Evolutionary conservation across 306 rosid species (phyloP).

Genomic region (Trichosanthes truncata): DNA sequence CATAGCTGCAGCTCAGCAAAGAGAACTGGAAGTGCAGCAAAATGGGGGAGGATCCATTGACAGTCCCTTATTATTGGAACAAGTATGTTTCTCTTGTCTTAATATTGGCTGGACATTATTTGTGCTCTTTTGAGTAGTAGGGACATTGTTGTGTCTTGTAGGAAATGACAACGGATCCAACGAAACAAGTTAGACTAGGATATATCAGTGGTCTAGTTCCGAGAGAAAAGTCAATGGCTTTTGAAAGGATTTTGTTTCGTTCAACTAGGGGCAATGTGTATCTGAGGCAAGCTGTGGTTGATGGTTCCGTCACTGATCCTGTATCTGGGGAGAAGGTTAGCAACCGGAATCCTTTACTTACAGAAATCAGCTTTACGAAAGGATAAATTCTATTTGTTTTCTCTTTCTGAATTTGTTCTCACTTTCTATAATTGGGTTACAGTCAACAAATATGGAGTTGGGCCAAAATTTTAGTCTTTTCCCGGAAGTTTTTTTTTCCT

Average conservation of each 20-base stretch:
- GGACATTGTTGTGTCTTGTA: constrained; percentile 15
- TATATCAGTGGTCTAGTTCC: constrained; percentile 67
- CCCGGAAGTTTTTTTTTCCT: not conserved
- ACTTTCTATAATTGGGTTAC: constrained; percentile 8
- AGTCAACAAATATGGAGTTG: not conserved
- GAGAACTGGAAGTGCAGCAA: constrained; percentile 38
- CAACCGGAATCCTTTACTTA: constrained; percentile 9
- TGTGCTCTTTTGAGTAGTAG: constrained; percentile 12
- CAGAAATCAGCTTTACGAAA: not conserved
- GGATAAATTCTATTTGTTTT: not conserved
- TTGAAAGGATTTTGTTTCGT: constrained; percentile 68
- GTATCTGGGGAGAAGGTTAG: constrained; percentile 67
- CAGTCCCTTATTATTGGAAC: constrained; percentile 51
- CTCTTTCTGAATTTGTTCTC: constrained; percentile 1
- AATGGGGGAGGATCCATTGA: constrained; percentile 48
- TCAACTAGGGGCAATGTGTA: constrained; percentile 81
- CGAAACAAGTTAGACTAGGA: constrained; percentile 64
- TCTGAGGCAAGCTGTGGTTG: constrained; percentile 55
- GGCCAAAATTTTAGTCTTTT: not conserved
- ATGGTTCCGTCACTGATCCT: constrained; percentile 62
- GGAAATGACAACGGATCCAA: constrained; percentile 43
- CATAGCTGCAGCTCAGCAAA: constrained; percentile 44
- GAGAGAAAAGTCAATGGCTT: constrained; percentile 57
- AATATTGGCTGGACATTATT: not conserved
- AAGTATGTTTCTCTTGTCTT: constrained; percentile 7